Evolutionary conservation across 2,329 filamentous ascomycete genomes (phyloP), one percentile per base, ranked within the genome.

Genomic region (Aspergillus uvarum): DNA sequence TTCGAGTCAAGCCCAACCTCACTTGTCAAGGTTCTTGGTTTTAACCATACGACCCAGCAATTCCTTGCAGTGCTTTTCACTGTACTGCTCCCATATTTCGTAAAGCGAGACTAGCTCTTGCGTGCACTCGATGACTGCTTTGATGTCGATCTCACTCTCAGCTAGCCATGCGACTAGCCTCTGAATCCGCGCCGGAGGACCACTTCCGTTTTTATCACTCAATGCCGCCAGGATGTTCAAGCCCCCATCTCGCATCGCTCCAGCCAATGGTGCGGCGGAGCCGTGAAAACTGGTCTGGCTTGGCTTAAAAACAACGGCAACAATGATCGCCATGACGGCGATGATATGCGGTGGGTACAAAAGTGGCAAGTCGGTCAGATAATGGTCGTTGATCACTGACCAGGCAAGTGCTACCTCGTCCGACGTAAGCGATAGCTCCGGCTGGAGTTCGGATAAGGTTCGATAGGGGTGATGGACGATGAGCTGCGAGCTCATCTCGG

Each of bases 71-170:
- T 79, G 78, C 73, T 88, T 86, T 69, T 89, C 87, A 57, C 79
- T 85, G 70, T 87, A 89, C 60, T 80, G 80, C 65, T 89, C 87
- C 86, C 87, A 89, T 1, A 86, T 77, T 70, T 96, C 91, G 72
- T 96, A 96, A 64, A 96, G 85, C 3, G 91, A 93, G 56, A 97
- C 91, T 63, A 96, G 84, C 77, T 96, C 93, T 76, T 97, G 93
- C 0, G 91, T 94, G 70, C 90, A 92, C 75, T 96, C 91, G 54
- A 96, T 89, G 74, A 96, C 88, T 32, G 87, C 89, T 65, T 91
- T 87, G 69, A 96, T 89, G 68, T 96, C 91, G 48, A 96, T 86
- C 59, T 87, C 89, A 69, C 91, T 95, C 72, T 96, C 92, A 1
- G 92, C 90, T 59, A 96, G 81, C 89, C 92, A 97, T 47, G 86